Conservation (phyloP, 345 rosid species). For the Garcia nutans region DNA sequence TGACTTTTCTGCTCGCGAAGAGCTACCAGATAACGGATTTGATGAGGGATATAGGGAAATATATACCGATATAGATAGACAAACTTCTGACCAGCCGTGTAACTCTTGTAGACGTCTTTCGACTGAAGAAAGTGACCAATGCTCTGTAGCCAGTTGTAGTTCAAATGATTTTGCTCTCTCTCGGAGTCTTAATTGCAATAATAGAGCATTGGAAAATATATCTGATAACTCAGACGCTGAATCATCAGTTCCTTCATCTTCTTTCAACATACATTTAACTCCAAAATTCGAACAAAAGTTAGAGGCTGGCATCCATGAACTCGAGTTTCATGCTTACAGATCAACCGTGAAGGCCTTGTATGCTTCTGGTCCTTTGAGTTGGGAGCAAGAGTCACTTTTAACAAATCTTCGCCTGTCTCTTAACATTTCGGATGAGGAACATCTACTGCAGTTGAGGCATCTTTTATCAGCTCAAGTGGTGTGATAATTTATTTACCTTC, state of each 20-base stretch:
- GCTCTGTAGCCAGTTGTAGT: slow-evolving; percentile 52
- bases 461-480: slow-evolving; percentile 34
- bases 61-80: slow-evolving; percentile 7
- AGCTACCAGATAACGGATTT: slow-evolving; percentile 15
- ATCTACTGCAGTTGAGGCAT: slow-evolving; percentile 25
- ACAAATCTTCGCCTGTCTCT: slow-evolving; percentile 29
- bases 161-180: slow-evolving; percentile 25
- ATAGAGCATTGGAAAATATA: slow-evolving; percentile 10
- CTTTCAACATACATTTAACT: slow-evolving; percentile 13
- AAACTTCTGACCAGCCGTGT: slow-evolving; percentile 9
- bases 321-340: slow-evolving; percentile 62
- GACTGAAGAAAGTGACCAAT: slow-evolving; percentile 27
- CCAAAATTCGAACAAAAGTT: slow-evolving; percentile 31
- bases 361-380: slow-evolving; percentile 25
- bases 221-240: slow-evolving; percentile 41
- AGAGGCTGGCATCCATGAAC: slow-evolving; percentile 53
- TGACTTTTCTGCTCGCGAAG: slow-evolving; percentile 7
- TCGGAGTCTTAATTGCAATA: slow-evolving; percentile 8
- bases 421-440: slow-evolving; percentile 29
- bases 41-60: background rate
- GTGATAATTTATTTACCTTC: background rate
- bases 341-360: slow-evolving; percentile 27
- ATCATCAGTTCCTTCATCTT: slow-evolving; percentile 42
- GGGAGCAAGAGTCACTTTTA: slow-evolving; percentile 23
- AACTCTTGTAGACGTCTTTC: slow-evolving; percentile 17